Conservation (phyloP, 129 eudicot genomes). For the Mikania micrantha region DNA sequence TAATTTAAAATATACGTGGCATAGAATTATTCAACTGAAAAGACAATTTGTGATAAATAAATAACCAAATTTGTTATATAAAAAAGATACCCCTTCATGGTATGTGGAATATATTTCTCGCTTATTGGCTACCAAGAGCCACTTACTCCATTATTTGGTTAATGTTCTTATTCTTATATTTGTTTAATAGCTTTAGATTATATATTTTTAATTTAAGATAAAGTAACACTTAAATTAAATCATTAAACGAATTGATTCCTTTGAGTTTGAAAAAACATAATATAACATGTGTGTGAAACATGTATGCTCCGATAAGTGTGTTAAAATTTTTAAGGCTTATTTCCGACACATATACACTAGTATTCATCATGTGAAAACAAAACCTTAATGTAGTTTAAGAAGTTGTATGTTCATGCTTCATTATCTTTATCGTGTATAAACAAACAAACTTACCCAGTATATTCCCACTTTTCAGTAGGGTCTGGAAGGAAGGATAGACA, state of each 20-base stretch:
- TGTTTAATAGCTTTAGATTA: background rate
- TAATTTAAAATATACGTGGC: background rate
- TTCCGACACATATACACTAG: no score
- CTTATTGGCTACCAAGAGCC: slow-evolving; percentile 11
- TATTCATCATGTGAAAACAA: no score
- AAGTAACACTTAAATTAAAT: background rate
- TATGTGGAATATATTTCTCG: background rate
- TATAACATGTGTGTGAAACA: no score
- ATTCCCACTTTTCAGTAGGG: no score
- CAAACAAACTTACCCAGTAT: no score
- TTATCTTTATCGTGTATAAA: no score
- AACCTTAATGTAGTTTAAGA: no score
- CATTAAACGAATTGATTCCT: background rate
- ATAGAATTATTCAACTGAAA: background rate
- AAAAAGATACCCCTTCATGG: slow-evolving; percentile 12
- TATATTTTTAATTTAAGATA: background rate
- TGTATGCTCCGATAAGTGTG: no score
- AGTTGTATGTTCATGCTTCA: no score
- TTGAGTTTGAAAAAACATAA: background rate
- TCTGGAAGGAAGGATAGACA: no score
- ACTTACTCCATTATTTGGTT: background rate
- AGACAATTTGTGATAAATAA: background rate
- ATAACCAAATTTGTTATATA: slow-evolving; percentile 7
- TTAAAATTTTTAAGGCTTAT: no score
- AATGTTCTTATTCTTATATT: slow-evolving; percentile 7